A percentile compares a stretch with the other conserved stretches of the same genome.
Evolutionary conservation across 2,329 filamentous ascomycete genomes (phyloP).

Genomic region (Graphilbum ipis-grandicollis): DNA sequence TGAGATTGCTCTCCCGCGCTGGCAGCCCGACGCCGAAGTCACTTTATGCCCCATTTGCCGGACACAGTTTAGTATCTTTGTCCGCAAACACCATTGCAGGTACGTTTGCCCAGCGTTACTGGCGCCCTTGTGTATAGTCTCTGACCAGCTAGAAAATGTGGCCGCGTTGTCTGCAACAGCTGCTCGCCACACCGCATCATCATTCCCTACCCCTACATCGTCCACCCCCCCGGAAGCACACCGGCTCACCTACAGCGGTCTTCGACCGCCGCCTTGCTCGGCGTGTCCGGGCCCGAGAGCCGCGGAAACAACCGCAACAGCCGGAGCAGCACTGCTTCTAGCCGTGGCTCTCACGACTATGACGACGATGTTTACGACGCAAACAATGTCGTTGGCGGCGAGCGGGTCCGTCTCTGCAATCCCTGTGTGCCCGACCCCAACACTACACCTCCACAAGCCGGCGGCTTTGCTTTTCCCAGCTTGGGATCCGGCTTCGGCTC

Average conservation of each 20-base stretch:
- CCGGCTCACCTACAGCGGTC: slow-evolving; percentile 11
- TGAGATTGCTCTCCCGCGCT: slow-evolving; percentile 47
- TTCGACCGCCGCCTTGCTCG: not conserved
- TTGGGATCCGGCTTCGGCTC: not conserved
- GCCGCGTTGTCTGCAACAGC: slow-evolving; percentile 71
- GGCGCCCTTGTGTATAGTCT: too few species aligned
- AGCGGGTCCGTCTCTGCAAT: slow-evolving; percentile 42
- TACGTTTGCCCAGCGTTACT: too few species aligned
- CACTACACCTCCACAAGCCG: slow-evolving; percentile 31
- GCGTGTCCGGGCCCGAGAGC: not conserved
- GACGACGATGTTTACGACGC: too few species aligned
- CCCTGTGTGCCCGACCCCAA: slow-evolving; percentile 46
- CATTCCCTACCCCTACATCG: slow-evolving; percentile 85
- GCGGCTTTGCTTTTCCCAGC: not conserved
- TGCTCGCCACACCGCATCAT: slow-evolving; percentile 93
- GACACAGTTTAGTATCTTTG: slow-evolving; percentile 65
- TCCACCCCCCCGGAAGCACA: slow-evolving; percentile 47
- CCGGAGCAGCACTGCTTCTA: not conserved
- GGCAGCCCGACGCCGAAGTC: slow-evolving; percentile 80
- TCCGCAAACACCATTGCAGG: slow-evolving; percentile 87
- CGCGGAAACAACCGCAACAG: not conserved
- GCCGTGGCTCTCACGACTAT: slow-evolving; percentile 10
- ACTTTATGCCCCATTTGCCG: slow-evolving; percentile 72
- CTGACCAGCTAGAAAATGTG: slow-evolving; percentile 73
- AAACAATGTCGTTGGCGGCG: slow-evolving; percentile 27